Conservation (phyloP, 2,329 filamentous ascomycete species). For the Penicillium verrucosum region DNA sequence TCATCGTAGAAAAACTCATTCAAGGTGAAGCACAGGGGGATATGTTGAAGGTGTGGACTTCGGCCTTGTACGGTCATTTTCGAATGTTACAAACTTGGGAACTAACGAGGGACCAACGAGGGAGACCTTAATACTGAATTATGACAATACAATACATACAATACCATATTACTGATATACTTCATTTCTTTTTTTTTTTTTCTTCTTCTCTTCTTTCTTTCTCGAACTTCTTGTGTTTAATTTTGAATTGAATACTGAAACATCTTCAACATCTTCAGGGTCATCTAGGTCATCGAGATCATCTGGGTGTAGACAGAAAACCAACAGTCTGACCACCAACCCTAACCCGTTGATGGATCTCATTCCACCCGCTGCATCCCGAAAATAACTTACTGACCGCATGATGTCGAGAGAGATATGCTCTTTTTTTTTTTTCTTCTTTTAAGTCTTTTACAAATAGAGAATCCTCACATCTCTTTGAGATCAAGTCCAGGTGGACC, state of each 20-base stretch:
- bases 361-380: slow-evolving; percentile 23
- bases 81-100: not conserved
- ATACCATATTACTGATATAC: not conserved
- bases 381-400: slow-evolving; percentile 18
- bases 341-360: slow-evolving; percentile 21
- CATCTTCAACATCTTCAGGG: not conserved
- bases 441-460: not conserved
- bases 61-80: slow-evolving; percentile 5
- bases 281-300: no score
- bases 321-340: not conserved
- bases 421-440: not conserved
- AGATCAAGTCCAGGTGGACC: not conserved
- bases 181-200: not conserved
- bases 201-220: not conserved
- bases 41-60: slow-evolving; percentile 10
- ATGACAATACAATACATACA: not conserved
- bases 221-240: no score
- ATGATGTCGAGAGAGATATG: slow-evolving; percentile 1
- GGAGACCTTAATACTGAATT: not conserved
- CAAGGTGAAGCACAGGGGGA: slow-evolving; percentile 14
- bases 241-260: no score
- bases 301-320: not conserved
- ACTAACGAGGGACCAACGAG: not conserved
- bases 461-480: not conserved
- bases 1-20: slow-evolving; percentile 1